phyloP scores from a whole-genome alignment of 2,329 filamentous ascomycete genomes.

The Hyphodiscus sp. region DNA sequence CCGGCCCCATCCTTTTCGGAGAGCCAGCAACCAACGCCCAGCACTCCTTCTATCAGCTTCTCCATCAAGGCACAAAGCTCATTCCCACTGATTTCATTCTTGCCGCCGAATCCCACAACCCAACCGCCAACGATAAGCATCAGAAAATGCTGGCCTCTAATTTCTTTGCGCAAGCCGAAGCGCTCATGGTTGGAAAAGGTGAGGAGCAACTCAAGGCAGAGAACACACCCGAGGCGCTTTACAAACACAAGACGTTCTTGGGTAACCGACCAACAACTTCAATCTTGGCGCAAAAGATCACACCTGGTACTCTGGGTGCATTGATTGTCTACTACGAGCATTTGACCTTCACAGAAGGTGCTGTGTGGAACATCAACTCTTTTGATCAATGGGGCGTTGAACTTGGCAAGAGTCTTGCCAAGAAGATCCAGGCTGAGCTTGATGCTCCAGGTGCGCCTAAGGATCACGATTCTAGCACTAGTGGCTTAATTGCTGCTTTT shows the following conservation, averaged over 20 bases:
- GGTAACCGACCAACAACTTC: slow-evolving; percentile 96
- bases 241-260: slow-evolving; percentile 98
- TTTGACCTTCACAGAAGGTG: slow-evolving; percentile 94
- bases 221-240: slow-evolving; percentile 64
- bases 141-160: slow-evolving; percentile 94
- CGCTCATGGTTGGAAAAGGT: slow-evolving; percentile 86
- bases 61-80: slow-evolving; percentile 98
- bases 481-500: slow-evolving; percentile 84
- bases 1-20: slow-evolving; percentile 90
- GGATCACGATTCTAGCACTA: slow-evolving; percentile 81
- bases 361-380: slow-evolving; percentile 98
- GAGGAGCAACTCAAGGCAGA: slow-evolving; percentile 73
- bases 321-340: slow-evolving; percentile 99
- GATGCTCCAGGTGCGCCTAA: slow-evolving; percentile 66
- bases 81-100: slow-evolving; percentile 98
- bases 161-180: slow-evolving; percentile 85
- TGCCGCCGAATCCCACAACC: slow-evolving; percentile 94
- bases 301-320: slow-evolving; percentile 85
- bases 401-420: slow-evolving; percentile 91
- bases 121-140: slow-evolving; percentile 84
- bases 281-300: slow-evolving; percentile 86
- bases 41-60: slow-evolving; percentile 99
- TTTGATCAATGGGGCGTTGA: slow-evolving; percentile 99
- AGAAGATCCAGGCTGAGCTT: slow-evolving; percentile 82
- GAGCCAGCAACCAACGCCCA: slow-evolving; percentile 98